These are phyloP conservation scores for Coprinellus aureogranulatus DNA, from an alignment of 768 basidiomycete genomes.

Conservation along the genomic window DNA sequence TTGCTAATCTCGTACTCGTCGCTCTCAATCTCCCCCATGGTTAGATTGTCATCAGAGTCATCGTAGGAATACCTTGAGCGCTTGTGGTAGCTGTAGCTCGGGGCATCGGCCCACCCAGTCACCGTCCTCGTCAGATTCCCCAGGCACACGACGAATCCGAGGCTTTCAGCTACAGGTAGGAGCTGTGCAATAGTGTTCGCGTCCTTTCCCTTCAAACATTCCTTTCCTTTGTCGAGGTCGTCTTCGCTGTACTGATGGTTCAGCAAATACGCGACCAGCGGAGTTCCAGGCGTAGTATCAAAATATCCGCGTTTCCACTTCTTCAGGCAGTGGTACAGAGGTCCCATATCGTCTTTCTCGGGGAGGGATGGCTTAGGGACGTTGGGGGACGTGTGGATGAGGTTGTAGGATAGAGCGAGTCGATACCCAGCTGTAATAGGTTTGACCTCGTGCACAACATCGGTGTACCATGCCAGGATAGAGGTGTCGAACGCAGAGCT, in stretches of 20 bases:
- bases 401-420: slow-evolving; percentile 49
- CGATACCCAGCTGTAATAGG: slow-evolving; percentile 48
- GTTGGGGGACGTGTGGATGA: slow-evolving; percentile 38
- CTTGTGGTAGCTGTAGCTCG: background rate
- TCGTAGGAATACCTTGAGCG: background rate
- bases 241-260: background rate
- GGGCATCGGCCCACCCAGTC: background rate
- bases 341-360: background rate
- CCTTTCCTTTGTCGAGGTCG: background rate
- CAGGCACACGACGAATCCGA: background rate
- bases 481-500: slow-evolving; percentile 31
- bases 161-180: background rate
- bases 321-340: background rate
- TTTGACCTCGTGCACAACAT: slow-evolving; percentile 49
- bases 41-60: background rate
- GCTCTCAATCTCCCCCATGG: background rate
- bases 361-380: slow-evolving; percentile 2
- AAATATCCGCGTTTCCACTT: background rate
- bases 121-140: background rate
- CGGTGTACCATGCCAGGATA: slow-evolving; percentile 51
- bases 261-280: background rate
- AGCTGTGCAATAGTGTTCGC: background rate
- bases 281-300: background rate
- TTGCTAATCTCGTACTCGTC: background rate
- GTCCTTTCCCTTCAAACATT: background rate